Base-by-base conservation (phyloP, 2,329 filamentous ascomycete genomes). In the Ophiocordyceps robertsii region DNA sequence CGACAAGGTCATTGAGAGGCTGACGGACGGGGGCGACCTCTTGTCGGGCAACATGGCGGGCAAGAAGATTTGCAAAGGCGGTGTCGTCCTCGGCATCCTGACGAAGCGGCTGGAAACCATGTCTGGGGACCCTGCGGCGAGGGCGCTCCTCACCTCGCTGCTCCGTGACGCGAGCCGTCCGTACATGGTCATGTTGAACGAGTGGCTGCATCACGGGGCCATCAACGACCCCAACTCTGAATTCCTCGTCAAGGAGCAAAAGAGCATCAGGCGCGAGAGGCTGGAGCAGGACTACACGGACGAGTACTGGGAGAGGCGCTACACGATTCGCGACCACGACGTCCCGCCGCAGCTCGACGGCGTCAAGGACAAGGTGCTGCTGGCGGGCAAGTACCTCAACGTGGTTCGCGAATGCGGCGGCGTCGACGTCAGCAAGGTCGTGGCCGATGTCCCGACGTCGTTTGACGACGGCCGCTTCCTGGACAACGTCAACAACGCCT, bases 251-350 rank as follows among this genome's bases (percentile, higher is more conserved):
- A 93, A 93, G 56, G 92, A 96, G 60, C 87, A 95, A 53, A 93
- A 90, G 62, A 95, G 89, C 55, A 95, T 98, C 53, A 82, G 83
- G 45, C 77, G 92, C 35, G 92, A 96, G 59, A 76, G 85, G 45
- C 68, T 98, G 3, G 88, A 96, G 56, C 82, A 95, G 57, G 92
- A 98, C 60, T 98, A 96, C 56, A 98, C 90, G 0, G 92, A 98
- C 59, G 92, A 98, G 56, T 98, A 98, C 61, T 98, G 92, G 92
- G 92, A 98, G 60, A 87, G 94, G 56, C 76, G 92, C 48, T 98
- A 98, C 58, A 96, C 92, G 5, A 83, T 98, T 48, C 82, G 92
- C 45, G 87, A 95, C 47, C 80, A 86, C 39, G 84, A 95, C 46
- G 81, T 96, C 1, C 92, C 92, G 3, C 89, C 90, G 9, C 92